Percentiles rank a stretch among this genome's conserved stretches.
Conservation (phyloP, 139 green algal genomes). For the Ettlia oleoabundans region DNA sequence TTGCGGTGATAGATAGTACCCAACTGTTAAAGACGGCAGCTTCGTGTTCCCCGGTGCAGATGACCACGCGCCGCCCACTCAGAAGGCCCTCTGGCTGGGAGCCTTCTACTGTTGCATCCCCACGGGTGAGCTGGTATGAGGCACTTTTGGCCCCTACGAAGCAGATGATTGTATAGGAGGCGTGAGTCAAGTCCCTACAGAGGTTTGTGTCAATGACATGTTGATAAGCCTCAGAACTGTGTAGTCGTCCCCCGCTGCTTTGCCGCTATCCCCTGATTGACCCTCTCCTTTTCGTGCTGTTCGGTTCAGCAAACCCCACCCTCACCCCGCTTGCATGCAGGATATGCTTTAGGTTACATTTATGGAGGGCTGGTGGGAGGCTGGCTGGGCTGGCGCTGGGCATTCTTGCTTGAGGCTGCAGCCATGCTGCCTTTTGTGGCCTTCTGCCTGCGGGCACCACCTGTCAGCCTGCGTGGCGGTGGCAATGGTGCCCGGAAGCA, state of each 20-base stretch:
- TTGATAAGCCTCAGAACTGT: too few relatives aligned
- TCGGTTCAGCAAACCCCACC: not conserved
- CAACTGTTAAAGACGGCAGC: too few relatives aligned
- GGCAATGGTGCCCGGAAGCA: not conserved
- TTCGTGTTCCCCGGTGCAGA: constrained; percentile 79
- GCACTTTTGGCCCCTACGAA: constrained; percentile 4
- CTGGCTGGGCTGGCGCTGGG: constrained; percentile 76
- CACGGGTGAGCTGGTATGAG: constrained; percentile 50
- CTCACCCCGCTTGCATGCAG: not conserved
- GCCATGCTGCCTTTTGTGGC: constrained; percentile 86
- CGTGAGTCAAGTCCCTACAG: too few relatives aligned
- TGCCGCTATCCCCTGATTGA: not conserved
- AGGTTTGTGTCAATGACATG: too few relatives aligned
- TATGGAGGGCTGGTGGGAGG: constrained; percentile 70
- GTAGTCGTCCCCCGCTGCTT: too few relatives aligned
- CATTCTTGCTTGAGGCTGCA: constrained; percentile 83
- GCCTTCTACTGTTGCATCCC: constrained; percentile 96
- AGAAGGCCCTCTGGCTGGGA: constrained; percentile 86
- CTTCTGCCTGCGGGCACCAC: constrained; percentile 56
- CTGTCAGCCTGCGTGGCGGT: constrained; percentile 66
- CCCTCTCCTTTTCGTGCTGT: constrained; percentile 21
- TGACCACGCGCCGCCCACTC: constrained; percentile 78
- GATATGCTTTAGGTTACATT: constrained; percentile 83
- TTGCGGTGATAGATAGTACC: too few relatives aligned
- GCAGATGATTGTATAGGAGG: too few relatives aligned